phyloP scores from a whole-genome alignment of 2,329 filamentous ascomycete genomes.

The Neofusicoccum kwambonambiense region DNA sequence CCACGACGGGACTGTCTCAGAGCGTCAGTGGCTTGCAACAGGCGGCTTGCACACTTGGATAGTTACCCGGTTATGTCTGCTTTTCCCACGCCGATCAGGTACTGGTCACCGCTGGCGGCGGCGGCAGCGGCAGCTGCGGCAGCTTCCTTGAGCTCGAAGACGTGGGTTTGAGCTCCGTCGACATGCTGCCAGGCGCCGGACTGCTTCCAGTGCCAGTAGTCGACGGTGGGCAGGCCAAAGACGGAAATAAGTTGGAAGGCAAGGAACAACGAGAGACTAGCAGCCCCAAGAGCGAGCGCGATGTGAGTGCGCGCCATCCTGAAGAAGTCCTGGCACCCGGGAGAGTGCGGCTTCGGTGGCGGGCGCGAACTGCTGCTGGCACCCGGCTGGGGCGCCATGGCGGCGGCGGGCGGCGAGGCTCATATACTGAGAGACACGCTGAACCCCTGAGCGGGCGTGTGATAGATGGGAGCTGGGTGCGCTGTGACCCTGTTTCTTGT shows the following conservation, averaged over 20 bases:
- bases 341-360: background rate
- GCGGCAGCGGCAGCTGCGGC: slow-evolving; percentile 15
- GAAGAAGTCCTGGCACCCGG: background rate
- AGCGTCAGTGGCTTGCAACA: background rate
- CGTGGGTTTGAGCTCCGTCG: background rate
- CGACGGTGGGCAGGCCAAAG: slow-evolving; percentile 35
- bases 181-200: background rate
- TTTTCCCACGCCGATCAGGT: slow-evolving; percentile 67
- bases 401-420: background rate
- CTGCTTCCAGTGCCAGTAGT: slow-evolving; percentile 36
- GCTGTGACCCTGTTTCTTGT: slow-evolving; percentile 1
- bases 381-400: slow-evolving; percentile 8
- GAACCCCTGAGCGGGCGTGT: background rate
- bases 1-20: slow-evolving; percentile 68
- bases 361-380: background rate
- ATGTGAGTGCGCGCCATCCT: slow-evolving; percentile 42
- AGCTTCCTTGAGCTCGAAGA: slow-evolving; percentile 3
- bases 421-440: background rate
- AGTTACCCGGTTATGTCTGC: slow-evolving; percentile 68
- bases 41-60: background rate
- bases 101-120: slow-evolving; percentile 45
- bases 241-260: slow-evolving; percentile 34
- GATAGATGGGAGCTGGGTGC: background rate
- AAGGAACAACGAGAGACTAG: slow-evolving; percentile 34
- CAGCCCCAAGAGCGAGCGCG: slow-evolving; percentile 36